Evolutionary conservation across 805 yeast genomes (phyloP), one percentile per base, ranked within the genome.

Genomic region (Saccharomycopsis fodiens): DNA sequence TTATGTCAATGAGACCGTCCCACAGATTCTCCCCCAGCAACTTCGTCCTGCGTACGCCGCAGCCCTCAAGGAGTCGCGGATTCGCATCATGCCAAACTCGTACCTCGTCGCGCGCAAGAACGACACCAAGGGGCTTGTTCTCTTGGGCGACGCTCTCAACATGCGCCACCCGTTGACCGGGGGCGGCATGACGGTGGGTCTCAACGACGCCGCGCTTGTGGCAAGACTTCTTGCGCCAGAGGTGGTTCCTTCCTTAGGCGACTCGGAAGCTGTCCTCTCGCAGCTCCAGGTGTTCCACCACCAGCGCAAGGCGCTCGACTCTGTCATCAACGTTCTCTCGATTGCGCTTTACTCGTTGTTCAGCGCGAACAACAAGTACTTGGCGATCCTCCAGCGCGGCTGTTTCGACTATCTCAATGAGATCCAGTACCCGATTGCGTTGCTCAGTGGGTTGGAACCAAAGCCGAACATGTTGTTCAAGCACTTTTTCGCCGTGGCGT

Each of bases 141-240:
- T 91, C 54, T 60, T 93, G 30, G 98, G 98, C 41, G 98, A 93
- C 62, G 85, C 98, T 1, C 71, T 89, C 55, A 93, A 93, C 63
- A 93, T 93, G 97, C 76, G 98, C 61, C 98, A 93, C 62, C 98
- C 98, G 22, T 74, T 93, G 51, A 93, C 97, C 1, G 98, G 98
- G 44, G 98, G 98, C 53, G 98, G 98, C 51, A 93, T 93, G 98
- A 88, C 97, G 21, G 98, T 93, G 36, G 97, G 96, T 2, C 68
- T 93, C 50, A 85, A 80, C 59, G 98, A 93, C 63, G 85, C 86
- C 3, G 82, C 74, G 0, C 60, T 84, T 29, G 69, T 88, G 39
- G 78, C 85, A 16, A 72, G 74, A 54, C 64, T 85, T 34, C 68
- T 93, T 43, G 69, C 76, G 6, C 76, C 82, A 45, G 57, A 72